Percentiles rank a stretch among this genome's conserved stretches.
Conservation (phyloP, 148 eudicot species). For the Spergularia bocconei region DNA sequence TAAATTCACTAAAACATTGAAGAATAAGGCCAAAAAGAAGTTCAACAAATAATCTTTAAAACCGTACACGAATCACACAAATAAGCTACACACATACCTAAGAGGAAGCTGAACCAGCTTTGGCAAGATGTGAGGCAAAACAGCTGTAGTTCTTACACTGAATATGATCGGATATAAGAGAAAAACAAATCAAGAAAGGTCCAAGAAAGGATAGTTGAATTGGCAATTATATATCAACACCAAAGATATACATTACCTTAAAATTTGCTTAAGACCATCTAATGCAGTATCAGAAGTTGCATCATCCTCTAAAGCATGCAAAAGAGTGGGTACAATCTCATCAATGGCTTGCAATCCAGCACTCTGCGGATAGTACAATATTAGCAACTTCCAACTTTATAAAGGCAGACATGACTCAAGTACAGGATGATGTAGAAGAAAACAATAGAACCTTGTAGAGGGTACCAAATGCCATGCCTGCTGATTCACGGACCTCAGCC, state of each 20-base stretch:
- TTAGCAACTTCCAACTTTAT: constrained; percentile 9
- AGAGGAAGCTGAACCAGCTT: constrained; percentile 93
- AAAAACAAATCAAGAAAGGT: constrained; percentile 21
- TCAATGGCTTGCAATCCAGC: constrained; percentile 99
- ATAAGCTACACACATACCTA: constrained; percentile 45
- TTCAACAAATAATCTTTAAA: background rate
- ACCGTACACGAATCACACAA: background rate
- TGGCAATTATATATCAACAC: constrained; percentile 4
- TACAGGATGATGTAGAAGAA: background rate
- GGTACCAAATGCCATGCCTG: constrained; percentile 91
- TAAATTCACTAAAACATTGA: constrained; percentile 66
- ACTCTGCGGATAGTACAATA: constrained; percentile 45
- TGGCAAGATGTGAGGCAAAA: constrained; percentile 95
- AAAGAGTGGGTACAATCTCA: constrained; percentile 95
- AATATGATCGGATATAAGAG: background rate
- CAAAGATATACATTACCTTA: constrained; percentile 49
- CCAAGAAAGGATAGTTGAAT: constrained; percentile 3
- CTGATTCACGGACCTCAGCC: constrained; percentile 92
- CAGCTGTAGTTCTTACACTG: constrained; percentile 95
- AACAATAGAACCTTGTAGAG: constrained; percentile 69
- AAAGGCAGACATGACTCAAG: background rate
- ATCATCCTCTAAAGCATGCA: constrained; percentile 96
- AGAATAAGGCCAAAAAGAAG: constrained; percentile 1
- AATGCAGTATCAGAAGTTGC: constrained; percentile 86
- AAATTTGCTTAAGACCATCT: constrained; percentile 97